Conservation (phyloP, 257 asterid species). For the Scutellaria galericulata region DNA sequence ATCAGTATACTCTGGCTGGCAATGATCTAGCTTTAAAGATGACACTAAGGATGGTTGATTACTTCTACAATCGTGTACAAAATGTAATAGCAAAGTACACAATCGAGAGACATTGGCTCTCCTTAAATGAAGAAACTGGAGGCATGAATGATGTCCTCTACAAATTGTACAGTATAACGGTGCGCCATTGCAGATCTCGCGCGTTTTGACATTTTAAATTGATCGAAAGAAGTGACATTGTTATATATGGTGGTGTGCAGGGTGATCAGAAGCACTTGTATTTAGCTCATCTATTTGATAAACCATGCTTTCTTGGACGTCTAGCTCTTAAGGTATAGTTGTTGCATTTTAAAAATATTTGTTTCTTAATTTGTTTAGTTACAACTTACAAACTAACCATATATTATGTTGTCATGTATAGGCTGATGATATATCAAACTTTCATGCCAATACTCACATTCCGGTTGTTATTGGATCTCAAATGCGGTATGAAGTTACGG, state of each 20-base stretch:
- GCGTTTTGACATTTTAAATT: no score
- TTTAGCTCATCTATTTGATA: conserved; percentile 89
- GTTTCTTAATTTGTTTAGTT: neutral
- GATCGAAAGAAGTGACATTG: no score
- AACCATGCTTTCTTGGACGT: conserved; percentile 90
- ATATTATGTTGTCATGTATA: conserved; percentile 28
- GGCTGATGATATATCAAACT: conserved; percentile 83
- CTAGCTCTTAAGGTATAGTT: conserved; percentile 69
- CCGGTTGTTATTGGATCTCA: conserved; percentile 91
- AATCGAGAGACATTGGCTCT: conserved; percentile 68
- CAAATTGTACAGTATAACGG: conserved; percentile 70
- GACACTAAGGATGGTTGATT: conserved; percentile 71
- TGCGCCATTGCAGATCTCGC: conserved; percentile 24
- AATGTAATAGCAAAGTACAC: conserved; percentile 67
- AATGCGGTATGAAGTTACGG: conserved; percentile 91
- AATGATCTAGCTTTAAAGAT: conserved; percentile 66
- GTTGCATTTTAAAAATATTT: neutral
- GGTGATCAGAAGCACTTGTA: conserved; percentile 78
- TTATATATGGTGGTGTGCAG: conserved; percentile 44
- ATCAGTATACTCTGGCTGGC: conserved; percentile 71
- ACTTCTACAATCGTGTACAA: conserved; percentile 80
- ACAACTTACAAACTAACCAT: neutral
- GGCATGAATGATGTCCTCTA: conserved; percentile 98
- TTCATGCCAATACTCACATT: conserved; percentile 89
- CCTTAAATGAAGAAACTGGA: conserved; percentile 89